A percentile compares a stretch with the other conserved stretches of the same genome.
These are phyloP conservation scores for Claviceps spartinae DNA, from an alignment of 2,329 filamentous ascomycete genomes.

Conservation along the genomic window DNA sequence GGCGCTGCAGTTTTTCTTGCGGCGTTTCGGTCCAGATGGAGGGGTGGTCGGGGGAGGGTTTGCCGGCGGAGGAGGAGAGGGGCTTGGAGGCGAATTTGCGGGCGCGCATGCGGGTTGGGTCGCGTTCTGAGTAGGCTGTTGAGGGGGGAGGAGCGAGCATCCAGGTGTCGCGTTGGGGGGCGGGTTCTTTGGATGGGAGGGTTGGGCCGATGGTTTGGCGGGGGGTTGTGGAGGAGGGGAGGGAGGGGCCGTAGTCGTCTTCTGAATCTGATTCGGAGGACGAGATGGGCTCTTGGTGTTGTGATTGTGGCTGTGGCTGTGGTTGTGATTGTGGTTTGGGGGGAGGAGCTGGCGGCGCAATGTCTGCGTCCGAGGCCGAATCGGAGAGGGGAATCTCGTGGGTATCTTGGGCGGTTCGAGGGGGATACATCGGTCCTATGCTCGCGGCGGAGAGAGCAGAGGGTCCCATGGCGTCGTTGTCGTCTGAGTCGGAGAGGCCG, in stretches of 20 bases:
- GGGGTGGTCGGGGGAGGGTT: slow-evolving; percentile 30
- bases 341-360: neutral
- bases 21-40: slow-evolving; percentile 86
- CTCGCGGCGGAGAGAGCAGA: slow-evolving; percentile 15
- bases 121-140: slow-evolving; percentile 46
- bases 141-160: slow-evolving; percentile 54
- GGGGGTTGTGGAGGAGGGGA: slow-evolving; percentile 31
- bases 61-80: slow-evolving; percentile 10
- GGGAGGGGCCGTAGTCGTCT: slow-evolving; percentile 46
- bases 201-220: slow-evolving; percentile 32
- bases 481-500: slow-evolving; percentile 18
- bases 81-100: slow-evolving; percentile 66
- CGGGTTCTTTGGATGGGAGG: slow-evolving; percentile 22
- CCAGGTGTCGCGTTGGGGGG: slow-evolving; percentile 67
- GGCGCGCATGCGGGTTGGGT: slow-evolving; percentile 71
- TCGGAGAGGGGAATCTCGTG: slow-evolving; percentile 9
- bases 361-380: neutral
- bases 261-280: slow-evolving; percentile 23
- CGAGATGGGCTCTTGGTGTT: slow-evolving; percentile 25
- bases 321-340: slow-evolving; percentile 25
- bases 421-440: neutral
- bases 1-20: slow-evolving; percentile 67
- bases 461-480: slow-evolving; percentile 23
- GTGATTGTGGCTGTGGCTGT: slow-evolving; percentile 9
- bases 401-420: neutral